Percentiles rank a stretch among this genome's conserved stretches.
Evolutionary conservation across 352 stramenopile genomes (phyloP).

Genomic region (Phytopythium chamaehyphon): DNA sequence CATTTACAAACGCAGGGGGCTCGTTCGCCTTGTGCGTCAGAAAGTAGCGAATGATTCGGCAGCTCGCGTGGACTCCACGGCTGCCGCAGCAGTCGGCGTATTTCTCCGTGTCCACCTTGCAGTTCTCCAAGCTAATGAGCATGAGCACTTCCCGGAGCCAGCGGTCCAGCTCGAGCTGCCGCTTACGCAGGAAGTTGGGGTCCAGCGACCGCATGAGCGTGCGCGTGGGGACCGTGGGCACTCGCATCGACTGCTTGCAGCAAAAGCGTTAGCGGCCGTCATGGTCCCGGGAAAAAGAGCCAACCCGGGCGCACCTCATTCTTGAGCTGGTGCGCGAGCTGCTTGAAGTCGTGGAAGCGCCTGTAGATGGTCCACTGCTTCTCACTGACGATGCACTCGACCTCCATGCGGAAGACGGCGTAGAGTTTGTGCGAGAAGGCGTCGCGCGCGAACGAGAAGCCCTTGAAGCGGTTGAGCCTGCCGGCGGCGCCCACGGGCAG

Average conservation of each 20-base stretch:
- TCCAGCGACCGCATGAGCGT: conserved; percentile 84
- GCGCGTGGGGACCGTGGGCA: conserved; percentile 70
- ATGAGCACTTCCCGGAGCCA: conserved; percentile 84
- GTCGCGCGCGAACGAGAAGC: conserved; percentile 73
- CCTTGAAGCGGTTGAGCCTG: conserved; percentile 76
- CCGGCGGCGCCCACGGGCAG: conserved; percentile 62
- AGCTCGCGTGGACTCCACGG: conserved; percentile 61
- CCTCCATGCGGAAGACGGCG: conserved; percentile 77
- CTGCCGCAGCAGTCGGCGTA: conserved; percentile 61
- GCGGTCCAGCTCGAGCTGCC: conserved; percentile 76
- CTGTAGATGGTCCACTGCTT: conserved; percentile 88
- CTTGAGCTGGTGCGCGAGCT: conserved; percentile 79
- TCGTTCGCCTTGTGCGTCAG: conserved; percentile 75
- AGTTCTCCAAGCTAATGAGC: conserved; percentile 77
- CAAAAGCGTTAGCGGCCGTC: too few species aligned
- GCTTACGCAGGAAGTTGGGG: conserved; percentile 76
- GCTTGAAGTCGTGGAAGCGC: conserved; percentile 84
- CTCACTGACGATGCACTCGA: conserved; percentile 82
- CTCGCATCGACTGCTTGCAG: conserved; percentile 58
- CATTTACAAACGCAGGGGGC: conserved; percentile 60
- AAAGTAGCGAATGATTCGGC: conserved; percentile 66
- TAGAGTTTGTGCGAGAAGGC: conserved; percentile 66
- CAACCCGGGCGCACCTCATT: conserved; percentile 25
- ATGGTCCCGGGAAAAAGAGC: too few species aligned
- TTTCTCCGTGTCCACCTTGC: conserved; percentile 64